A percentile compares a stretch with the other conserved stretches of the same genome.
Conservation (phyloP, 2,329 filamentous ascomycete species). For the Microsporum ferrugineum region DNA sequence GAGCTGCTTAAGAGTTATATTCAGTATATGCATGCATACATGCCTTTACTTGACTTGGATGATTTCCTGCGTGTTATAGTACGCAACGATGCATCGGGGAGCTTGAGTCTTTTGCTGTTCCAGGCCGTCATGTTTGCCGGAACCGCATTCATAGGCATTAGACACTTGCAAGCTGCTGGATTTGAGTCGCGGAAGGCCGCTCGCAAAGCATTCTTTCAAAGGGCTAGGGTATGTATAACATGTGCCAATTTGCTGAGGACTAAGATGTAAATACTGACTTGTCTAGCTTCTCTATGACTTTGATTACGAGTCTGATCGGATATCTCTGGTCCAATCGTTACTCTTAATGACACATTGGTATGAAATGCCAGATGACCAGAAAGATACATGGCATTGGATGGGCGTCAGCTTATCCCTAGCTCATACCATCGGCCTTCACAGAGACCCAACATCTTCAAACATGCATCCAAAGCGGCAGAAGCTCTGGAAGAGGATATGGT, state of each 20-base stretch:
- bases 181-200: slow-evolving; percentile 69
- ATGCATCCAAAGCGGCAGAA: slow-evolving; percentile 64
- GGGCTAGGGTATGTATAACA: slow-evolving; percentile 56
- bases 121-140: slow-evolving; percentile 93
- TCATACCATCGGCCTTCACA: slow-evolving; percentile 85
- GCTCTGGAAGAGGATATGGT: slow-evolving; percentile 94
- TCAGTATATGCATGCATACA: slow-evolving; percentile 86
- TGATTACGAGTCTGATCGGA: slow-evolving; percentile 83
- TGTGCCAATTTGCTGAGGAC: slow-evolving; percentile 7
- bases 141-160: slow-evolving; percentile 75
- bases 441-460: slow-evolving; percentile 66
- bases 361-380: slow-evolving; percentile 90
- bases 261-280: neutral
- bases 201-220: slow-evolving; percentile 78
- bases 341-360: slow-evolving; percentile 97
- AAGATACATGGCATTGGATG: slow-evolving; percentile 99
- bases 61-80: slow-evolving; percentile 48
- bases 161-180: slow-evolving; percentile 62
- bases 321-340: slow-evolving; percentile 76
- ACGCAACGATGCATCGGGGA: slow-evolving; percentile 56
- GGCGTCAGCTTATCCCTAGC: slow-evolving; percentile 86
- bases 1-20: slow-evolving; percentile 72
- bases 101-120: slow-evolving; percentile 75
- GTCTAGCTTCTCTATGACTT: slow-evolving; percentile 76
- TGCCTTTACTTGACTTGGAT: slow-evolving; percentile 67